Conservation (phyloP, 768 basidiomycete species). For the Dendrothele bispora region DNA sequence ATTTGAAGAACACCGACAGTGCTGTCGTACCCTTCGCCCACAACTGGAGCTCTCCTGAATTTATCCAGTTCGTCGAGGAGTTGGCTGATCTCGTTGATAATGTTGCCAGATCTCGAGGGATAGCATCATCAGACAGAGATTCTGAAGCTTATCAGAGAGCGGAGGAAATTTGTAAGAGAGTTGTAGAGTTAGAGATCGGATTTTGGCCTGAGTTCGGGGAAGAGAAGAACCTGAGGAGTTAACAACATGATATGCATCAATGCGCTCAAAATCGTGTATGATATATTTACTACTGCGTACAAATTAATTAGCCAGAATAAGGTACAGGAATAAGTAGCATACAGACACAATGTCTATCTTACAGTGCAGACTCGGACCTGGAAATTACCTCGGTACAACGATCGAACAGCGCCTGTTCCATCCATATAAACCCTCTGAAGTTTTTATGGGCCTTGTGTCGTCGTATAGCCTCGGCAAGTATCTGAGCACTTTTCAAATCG, state of each 20-base stretch:
- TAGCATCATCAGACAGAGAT: constrained; percentile 34
- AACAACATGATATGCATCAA: not conserved
- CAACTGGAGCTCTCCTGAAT: constrained; percentile 63
- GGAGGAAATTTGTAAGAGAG: constrained; percentile 55
- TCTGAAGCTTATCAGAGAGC: constrained; percentile 36
- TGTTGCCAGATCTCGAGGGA: constrained; percentile 35
- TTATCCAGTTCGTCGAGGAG: constrained; percentile 50
- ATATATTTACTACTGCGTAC: no score
- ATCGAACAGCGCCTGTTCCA: no score
- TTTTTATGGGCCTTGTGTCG: no score
- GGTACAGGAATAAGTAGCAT: no score
- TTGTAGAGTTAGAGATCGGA: constrained; percentile 57
- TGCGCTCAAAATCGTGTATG: no score
- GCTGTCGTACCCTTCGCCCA: constrained; percentile 51
- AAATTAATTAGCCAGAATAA: no score
- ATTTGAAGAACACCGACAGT: constrained; percentile 7
- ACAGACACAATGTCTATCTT: no score
- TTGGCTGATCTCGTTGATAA: constrained; percentile 51
- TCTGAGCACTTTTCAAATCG: no score
- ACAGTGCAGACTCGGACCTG: no score
- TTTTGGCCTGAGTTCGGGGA: constrained; percentile 50
- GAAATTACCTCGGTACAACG: no score
- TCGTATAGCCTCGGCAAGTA: no score
- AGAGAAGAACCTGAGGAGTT: not conserved
- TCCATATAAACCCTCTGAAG: no score